Base-by-base conservation (phyloP, 2,329 filamentous ascomycete species). In the Didymella arachidicola region DNA sequence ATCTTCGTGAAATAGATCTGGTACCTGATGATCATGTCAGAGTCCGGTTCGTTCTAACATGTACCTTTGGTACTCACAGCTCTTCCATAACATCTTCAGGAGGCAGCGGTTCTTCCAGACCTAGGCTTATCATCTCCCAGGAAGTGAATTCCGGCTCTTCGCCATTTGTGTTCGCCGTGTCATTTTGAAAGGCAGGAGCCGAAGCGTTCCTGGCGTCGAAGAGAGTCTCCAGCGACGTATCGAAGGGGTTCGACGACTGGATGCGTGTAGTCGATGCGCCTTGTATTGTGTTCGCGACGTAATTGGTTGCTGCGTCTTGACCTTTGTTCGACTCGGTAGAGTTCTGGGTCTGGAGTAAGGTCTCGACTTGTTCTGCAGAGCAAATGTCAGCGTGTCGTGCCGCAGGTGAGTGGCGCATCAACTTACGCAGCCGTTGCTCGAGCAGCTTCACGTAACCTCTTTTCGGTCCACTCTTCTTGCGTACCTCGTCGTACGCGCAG, bases 381-480 rank as follows among this genome's bases (percentile, higher is more conserved):
- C 25, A 22, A 6, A 16, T 36, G 44, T 69, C 42, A 67, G 68
- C 59, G 45, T 7, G 8, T 30, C 16, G 10, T 11, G n/a, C 4
- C n/a, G 16, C 6, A 30, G 4, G 32, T 16, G 10, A 29, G n/a
- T 8, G 30, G 52, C 27, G 46, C 29, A 44, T 27, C 49, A 12
- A 80, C 90, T 80, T 83, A 96, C 93, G 93, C 72, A 99, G 80
- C 76, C 95, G 87, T 75, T 96, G 93, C 78, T 98, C 95, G 67
- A 98, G 80, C 59, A 93, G 89, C 82, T 97, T 97, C 61, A 97
- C 93, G 75, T 97, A 97, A 69, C 93, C 93, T 74, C 93, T 86
- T 81, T 97, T 97, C 2, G 93, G 93, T 2, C 93, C 93, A 76
- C 93, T 96, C 86, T 97, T 97, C 79, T 92, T 91, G 74, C 93